These are phyloP conservation scores for Cordyceps cateniannulata DNA, from an alignment of 2,329 filamentous ascomycete genomes.

Conservation along the genomic window DNA sequence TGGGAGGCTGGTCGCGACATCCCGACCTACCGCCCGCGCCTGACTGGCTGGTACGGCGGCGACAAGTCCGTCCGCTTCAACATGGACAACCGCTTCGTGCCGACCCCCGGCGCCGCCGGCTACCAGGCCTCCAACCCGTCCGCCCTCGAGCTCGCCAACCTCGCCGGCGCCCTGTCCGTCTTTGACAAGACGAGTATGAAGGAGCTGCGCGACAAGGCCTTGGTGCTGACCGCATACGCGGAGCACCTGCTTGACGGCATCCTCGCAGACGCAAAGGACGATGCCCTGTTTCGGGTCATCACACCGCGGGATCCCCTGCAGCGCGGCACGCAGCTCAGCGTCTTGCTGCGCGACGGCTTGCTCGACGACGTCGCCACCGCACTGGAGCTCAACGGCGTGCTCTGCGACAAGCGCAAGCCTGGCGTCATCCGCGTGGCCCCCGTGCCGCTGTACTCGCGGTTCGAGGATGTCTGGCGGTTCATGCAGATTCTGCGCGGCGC, in stretches of 20 bases:
- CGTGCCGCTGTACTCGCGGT: conserved; percentile 77
- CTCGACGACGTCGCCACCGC: conserved; percentile 60
- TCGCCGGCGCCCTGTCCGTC: conserved; percentile 65
- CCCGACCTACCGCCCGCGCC: conserved; percentile 52
- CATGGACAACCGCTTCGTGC: conserved; percentile 77
- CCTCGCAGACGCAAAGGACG: conserved; percentile 24
- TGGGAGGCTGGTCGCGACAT: conserved; percentile 28
- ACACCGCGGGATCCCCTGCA: conserved; percentile 63
- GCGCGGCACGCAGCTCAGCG: conserved; percentile 72
- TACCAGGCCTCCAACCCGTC: conserved; percentile 82
- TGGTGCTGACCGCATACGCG: conserved; percentile 70
- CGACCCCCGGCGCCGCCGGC: conserved; percentile 70
- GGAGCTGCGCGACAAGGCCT: conserved; percentile 61
- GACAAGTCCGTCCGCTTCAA: conserved; percentile 70
- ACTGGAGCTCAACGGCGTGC: conserved; percentile 62
- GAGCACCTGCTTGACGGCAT: conserved; percentile 56
- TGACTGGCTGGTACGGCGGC: conserved; percentile 83
- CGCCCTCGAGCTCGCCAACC: conserved; percentile 68
- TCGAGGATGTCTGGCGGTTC: conserved; percentile 58
- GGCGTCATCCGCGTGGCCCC: conserved; percentile 81
- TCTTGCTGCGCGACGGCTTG: conserved; percentile 61
- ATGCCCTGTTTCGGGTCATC: conserved; percentile 51
- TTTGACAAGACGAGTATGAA: conserved; percentile 67
- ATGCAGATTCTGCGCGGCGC: conserved; percentile 35
- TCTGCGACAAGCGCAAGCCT: conserved; percentile 78